Evolutionary conservation across 768 basidiomycete species (phyloP).

Genomic region (Sporobolomyces roseus): DNA sequence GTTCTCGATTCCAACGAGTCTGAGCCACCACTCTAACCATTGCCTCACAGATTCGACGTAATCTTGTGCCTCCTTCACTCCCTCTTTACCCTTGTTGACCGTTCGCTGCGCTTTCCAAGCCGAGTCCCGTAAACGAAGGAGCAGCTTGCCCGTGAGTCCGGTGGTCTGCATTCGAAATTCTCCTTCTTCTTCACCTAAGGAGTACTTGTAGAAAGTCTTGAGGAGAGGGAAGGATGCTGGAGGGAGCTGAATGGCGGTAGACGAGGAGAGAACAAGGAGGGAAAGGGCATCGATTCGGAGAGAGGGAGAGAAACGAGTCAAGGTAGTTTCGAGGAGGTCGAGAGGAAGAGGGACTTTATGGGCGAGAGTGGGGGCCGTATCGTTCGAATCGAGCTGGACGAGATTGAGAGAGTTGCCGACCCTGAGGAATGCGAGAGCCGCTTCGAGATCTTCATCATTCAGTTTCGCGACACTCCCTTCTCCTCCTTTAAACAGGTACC

Average conservation of each 20-base stretch:
- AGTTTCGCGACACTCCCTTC: not conserved
- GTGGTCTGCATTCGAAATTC: slow-evolving; percentile 30
- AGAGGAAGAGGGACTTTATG: slow-evolving; percentile 21
- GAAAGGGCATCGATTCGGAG: slow-evolving; percentile 37
- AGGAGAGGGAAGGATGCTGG: slow-evolving; percentile 21
- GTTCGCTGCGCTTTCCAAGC: slow-evolving; percentile 25
- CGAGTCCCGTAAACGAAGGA: slow-evolving; percentile 35
- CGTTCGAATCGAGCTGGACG: slow-evolving; percentile 21
- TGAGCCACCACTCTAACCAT: slow-evolving; percentile 18
- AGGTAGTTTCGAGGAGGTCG: slow-evolving; percentile 20
- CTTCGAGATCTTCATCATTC: slow-evolving; percentile 28
- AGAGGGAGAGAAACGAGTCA: slow-evolving; percentile 18
- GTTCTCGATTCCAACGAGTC: slow-evolving; percentile 14
- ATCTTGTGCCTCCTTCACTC: not conserved
- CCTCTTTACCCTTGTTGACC: slow-evolving; percentile 26
- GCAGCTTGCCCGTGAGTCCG: slow-evolving; percentile 32
- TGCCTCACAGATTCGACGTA: slow-evolving; percentile 21
- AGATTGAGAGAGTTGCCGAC: slow-evolving; percentile 32
- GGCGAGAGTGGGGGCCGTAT: not conserved
- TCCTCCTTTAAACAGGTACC: slow-evolving; percentile 1
- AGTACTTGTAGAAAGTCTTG: slow-evolving; percentile 27
- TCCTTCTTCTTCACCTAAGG: slow-evolving; percentile 36
- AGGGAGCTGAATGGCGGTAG: slow-evolving; percentile 19
- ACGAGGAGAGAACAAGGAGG: slow-evolving; percentile 29
- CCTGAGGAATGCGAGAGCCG: slow-evolving; percentile 28